Base-by-base conservation (phyloP, 2,329 filamentous ascomycete species). In the Domatiomyces globalis region DNA sequence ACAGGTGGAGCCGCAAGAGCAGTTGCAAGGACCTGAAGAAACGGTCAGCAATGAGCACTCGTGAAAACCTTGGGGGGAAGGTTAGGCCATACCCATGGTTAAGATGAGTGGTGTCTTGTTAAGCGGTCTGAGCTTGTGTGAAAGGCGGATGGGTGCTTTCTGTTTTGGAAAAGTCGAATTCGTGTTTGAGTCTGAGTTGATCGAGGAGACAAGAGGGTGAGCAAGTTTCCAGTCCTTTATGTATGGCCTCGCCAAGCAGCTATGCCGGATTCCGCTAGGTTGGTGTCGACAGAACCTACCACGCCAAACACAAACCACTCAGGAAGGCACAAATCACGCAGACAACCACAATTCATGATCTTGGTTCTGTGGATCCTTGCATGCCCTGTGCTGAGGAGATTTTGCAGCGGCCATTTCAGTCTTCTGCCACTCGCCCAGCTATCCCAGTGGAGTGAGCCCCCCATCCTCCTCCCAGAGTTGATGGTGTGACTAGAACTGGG, bases 1-100 rank as follows among this genome's bases (percentile, higher is more conserved):
- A 61, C 71, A 43, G 52, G 54, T 43, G 46, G 53, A 49, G 47
- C 58, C 56, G 39, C 56, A 58, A 49, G 51, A 55, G 52, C 56
- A 58, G 36, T 27, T 47, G 50, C 56, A 60, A 45, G 56, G 56
- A 57, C 55, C 56, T 58, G 45, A 45, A 49, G 43, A 4, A 33
- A 27, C 6, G 22, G 52, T 58, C 52, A 58, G 56, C 36, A 19
- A 49, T 15, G 27, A 25, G 42, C n/a, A n/a, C n/a, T n/a, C n/a
- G 27, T 22, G 27, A 25, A 19, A 42, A 39, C 25, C 15, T 29
- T 8, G 19, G 20, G 36, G 46, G 12, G 18, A 25, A n/a, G 29
- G 5, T 45, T 33, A 18, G 27, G 12, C 27, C 48, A 50, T 56
- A 55, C 54, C 53, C 53, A 55, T 58, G 54, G 48, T 55, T 51